Evolutionary conservation across 2,329 filamentous ascomycete species (phyloP).

Genomic region (Aplosporella prunicola): DNA sequence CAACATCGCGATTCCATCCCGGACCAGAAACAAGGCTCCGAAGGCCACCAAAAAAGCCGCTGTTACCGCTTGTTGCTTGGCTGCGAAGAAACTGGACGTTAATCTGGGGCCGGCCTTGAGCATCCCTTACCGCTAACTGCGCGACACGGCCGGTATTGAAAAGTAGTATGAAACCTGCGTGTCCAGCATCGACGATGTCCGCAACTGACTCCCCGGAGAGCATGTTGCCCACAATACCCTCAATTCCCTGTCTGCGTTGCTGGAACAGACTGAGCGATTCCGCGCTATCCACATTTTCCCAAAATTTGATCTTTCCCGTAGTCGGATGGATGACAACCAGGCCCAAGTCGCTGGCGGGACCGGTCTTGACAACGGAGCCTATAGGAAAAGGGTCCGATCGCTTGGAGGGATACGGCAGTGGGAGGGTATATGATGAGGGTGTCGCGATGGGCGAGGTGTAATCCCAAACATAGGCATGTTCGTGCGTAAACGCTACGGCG

Average conservation of each 20-base stretch:
- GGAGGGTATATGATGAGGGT: constrained; percentile 69
- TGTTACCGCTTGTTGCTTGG: constrained; percentile 35
- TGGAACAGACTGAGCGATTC: constrained; percentile 75
- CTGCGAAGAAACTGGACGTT: constrained; percentile 65
- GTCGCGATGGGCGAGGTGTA: constrained; percentile 56
- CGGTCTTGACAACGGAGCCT: constrained; percentile 71
- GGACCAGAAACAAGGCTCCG: constrained; percentile 64
- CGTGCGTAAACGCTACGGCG: constrained; percentile 70
- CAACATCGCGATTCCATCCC: constrained; percentile 65
- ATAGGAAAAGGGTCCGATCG: constrained; percentile 66
- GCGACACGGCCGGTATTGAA: constrained; percentile 80
- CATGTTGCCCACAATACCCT: constrained; percentile 62
- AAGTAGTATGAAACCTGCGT: constrained; percentile 73
- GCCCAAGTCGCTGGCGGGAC: constrained; percentile 70
- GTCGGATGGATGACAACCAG: constrained; percentile 77
- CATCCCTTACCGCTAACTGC: constrained; percentile 76
- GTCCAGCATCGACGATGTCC: constrained; percentile 74
- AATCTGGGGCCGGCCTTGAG: constrained; percentile 75
- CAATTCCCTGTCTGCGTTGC: constrained; percentile 70
- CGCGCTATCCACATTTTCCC: constrained; percentile 88
- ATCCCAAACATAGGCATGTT: constrained; percentile 82
- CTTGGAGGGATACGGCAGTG: constrained; percentile 64
- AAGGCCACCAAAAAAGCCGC: constrained; percentile 72
- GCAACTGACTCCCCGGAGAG: constrained; percentile 69
- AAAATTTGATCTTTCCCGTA: constrained; percentile 80